These are phyloP conservation scores for Fusarium sterilihyphosum DNA, from an alignment of 2,329 filamentous ascomycete species.

Conservation along the genomic window DNA sequence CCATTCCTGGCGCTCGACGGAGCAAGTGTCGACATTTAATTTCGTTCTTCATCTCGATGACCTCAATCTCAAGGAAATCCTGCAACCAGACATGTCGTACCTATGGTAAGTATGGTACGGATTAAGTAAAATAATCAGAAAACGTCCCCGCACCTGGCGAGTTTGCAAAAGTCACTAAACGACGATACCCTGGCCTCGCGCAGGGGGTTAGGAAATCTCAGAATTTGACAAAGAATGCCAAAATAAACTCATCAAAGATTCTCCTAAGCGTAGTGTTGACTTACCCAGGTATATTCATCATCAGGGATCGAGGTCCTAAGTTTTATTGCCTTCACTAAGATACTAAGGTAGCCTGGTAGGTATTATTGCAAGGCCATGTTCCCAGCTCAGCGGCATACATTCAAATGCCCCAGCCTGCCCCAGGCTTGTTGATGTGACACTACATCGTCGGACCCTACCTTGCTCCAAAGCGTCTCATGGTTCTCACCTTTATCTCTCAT, in stretches of 20 bases:
- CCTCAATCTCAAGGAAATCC: not conserved
- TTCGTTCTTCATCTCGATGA: constrained; percentile 20
- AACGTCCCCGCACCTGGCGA: not conserved
- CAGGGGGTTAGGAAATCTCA: not conserved
- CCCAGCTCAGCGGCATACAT: constrained; percentile 24
- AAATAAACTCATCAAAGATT: not conserved
- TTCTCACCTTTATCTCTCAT: constrained; percentile 20
- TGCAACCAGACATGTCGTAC: not conserved
- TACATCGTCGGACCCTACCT: constrained; percentile 15
- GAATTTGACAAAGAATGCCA: not conserved
- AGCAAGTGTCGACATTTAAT: constrained; percentile 1
- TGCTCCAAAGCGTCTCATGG: not conserved
- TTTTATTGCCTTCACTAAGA: not conserved
- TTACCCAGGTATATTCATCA: not conserved
- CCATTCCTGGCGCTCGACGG: constrained; percentile 15
- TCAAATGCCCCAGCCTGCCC: constrained; percentile 13
- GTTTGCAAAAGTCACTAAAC: not conserved
- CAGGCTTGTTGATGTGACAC: constrained; percentile 26
- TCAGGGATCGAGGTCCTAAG: not conserved
- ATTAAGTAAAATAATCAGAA: not conserved
- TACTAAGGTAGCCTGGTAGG: not conserved
- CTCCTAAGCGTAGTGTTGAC: not conserved
- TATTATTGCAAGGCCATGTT: not conserved
- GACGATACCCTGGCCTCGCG: not conserved
- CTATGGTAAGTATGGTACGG: not conserved